Evolutionary conservation across 352 stramenopile genomes (phyloP).

Genomic region (Phytophthora boehmeriae): DNA sequence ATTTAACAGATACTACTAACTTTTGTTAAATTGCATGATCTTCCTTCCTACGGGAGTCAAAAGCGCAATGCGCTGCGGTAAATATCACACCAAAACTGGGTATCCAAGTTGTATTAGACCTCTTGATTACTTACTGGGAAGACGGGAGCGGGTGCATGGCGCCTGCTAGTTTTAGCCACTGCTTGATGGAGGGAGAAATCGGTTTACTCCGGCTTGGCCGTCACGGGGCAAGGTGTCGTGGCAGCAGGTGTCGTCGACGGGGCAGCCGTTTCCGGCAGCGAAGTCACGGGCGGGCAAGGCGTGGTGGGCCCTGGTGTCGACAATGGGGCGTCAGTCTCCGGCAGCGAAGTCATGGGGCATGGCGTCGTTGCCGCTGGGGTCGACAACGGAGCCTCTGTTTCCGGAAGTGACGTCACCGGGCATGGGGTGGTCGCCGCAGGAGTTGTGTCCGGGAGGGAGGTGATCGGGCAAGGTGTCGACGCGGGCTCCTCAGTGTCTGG

Average conservation of each 20-base stretch:
- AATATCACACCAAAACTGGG: constrained; percentile 34
- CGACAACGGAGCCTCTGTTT: constrained; percentile 16
- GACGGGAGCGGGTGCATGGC: constrained; percentile 20
- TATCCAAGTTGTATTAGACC: constrained; percentile 35
- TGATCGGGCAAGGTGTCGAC: constrained; percentile 24
- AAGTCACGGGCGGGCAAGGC: constrained; percentile 1
- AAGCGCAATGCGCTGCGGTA: constrained; percentile 16
- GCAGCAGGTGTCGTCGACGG: constrained; percentile 21
- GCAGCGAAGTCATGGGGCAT: constrained; percentile 5
- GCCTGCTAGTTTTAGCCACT: constrained; percentile 26
- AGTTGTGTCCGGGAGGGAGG: constrained; percentile 13
- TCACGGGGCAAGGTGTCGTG: constrained; percentile 43
- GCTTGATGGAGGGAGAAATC: constrained; percentile 25
- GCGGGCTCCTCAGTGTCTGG: neutral
- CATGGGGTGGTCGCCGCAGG: constrained; percentile 10
- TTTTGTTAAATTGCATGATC: too few relatives aligned
- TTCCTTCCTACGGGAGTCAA: constrained; percentile 6
- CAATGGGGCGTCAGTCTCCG: constrained; percentile 5
- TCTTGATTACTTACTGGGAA: constrained; percentile 20
- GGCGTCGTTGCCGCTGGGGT: constrained; percentile 9
- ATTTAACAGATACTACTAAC: too few relatives aligned
- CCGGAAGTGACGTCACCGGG: constrained; percentile 24
- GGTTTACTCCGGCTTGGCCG: constrained; percentile 28
- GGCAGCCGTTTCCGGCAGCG: constrained; percentile 14
- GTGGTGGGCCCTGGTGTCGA: constrained; percentile 10